Conservation (phyloP, 2,329 filamentous ascomycete genomes). For the Penicillium brevicompactum region DNA sequence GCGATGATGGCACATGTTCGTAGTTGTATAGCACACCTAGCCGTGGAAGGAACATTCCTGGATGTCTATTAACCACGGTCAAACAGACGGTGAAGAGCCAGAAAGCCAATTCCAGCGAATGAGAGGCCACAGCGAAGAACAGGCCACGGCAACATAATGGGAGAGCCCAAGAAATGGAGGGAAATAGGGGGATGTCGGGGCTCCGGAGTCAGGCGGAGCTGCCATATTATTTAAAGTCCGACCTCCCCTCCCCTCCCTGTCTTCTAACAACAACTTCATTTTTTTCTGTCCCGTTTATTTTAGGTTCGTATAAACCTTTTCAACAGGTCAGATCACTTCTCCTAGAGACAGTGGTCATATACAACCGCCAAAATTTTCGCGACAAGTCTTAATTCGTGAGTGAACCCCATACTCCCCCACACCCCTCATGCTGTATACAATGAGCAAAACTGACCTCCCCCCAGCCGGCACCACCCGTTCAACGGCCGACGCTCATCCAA, state of each 20-base stretch:
- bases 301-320: slow-evolving; percentile 30
- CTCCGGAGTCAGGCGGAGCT: slow-evolving; percentile 6
- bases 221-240: slow-evolving; percentile 3
- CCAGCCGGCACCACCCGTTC: slow-evolving; percentile 90
- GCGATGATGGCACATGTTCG: too few species aligned
- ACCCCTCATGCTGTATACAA: not conserved
- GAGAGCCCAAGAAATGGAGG: not conserved
- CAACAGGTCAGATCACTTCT: slow-evolving; percentile 55
- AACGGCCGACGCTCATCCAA: slow-evolving; percentile 93
- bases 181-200: slow-evolving; percentile 6
- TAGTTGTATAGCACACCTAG: too few species aligned
- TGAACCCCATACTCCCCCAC: slow-evolving; percentile 19
- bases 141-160: not conserved
- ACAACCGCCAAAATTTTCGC: slow-evolving; percentile 92
- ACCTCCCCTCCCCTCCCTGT: not conserved
- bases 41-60: too few species aligned
- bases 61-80: not conserved
- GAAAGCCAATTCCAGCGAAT: not conserved
- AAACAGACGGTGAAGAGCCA: not conserved
- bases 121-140: not conserved
- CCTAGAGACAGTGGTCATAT: slow-evolving; percentile 60
- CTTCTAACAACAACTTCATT: not conserved
- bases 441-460: slow-evolving; percentile 5
- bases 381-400: slow-evolving; percentile 96
- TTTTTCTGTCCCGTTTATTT: slow-evolving; percentile 18